Conservation (phyloP, 305 asterid species). For the Andrographis paniculata region DNA sequence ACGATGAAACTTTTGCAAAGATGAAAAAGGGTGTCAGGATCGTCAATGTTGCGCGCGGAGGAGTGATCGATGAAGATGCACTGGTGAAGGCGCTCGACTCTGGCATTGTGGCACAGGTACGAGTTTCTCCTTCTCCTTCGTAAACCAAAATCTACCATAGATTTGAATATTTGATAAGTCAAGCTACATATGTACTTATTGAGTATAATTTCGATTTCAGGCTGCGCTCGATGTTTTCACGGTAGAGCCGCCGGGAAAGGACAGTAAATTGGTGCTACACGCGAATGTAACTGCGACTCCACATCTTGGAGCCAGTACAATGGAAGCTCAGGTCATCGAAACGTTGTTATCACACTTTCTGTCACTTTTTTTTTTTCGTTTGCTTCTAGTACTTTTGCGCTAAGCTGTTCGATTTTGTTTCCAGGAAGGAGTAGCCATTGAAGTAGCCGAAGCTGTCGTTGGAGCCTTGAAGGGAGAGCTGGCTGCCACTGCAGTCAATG, state of each 20-base stretch:
- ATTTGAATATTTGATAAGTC: not conserved
- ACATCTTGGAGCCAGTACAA: slow-evolving; percentile 98
- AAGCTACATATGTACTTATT: slow-evolving; percentile 10
- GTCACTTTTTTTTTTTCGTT: too few species aligned
- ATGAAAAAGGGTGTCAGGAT: slow-evolving; percentile 95
- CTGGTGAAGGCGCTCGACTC: slow-evolving; percentile 80
- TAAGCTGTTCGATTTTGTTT: slow-evolving; percentile 7
- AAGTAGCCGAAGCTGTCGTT: slow-evolving; percentile 92
- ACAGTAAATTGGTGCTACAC: slow-evolving; percentile 70
- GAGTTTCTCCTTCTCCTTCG: slow-evolving; percentile 16
- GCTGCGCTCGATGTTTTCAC: slow-evolving; percentile 98
- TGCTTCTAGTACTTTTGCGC: too few species aligned
- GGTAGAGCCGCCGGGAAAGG: slow-evolving; percentile 87
- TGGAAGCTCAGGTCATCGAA: slow-evolving; percentile 86
- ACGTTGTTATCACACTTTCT: not conserved
- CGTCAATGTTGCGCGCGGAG: slow-evolving; percentile 97
- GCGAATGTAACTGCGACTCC: slow-evolving; percentile 82
- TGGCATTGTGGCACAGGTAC: slow-evolving; percentile 94
- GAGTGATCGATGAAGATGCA: slow-evolving; percentile 96
- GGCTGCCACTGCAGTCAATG: slow-evolving; percentile 87
- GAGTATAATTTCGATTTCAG: slow-evolving; percentile 26
- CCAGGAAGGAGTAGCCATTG: slow-evolving; percentile 91
- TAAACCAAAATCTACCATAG: slow-evolving; percentile 5
- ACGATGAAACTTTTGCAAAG: slow-evolving; percentile 84
- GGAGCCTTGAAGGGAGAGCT: slow-evolving; percentile 87